Evolutionary conservation across 2,329 filamentous ascomycete species (phyloP).

Genomic region (Xylaria sp.): DNA sequence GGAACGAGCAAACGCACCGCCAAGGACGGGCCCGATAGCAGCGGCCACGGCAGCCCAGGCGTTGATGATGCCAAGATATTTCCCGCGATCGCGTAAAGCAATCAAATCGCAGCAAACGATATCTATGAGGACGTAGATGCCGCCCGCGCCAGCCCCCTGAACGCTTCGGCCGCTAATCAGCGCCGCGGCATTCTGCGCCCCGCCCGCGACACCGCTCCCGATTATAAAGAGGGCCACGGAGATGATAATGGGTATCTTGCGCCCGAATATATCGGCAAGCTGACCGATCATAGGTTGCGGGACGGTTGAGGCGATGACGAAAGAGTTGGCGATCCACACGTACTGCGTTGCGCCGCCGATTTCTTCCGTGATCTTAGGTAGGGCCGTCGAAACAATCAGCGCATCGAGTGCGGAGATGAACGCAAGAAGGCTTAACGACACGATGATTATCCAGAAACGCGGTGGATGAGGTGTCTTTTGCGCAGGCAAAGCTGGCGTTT

Average conservation of each 20-base stretch:
- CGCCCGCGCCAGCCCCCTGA: slow-evolving; percentile 47
- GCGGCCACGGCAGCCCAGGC: background rate
- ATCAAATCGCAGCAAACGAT: background rate
- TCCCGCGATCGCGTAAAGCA: background rate
- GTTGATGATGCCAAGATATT: background rate
- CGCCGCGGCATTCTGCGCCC: slow-evolving; percentile 43
- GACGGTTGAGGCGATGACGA: slow-evolving; percentile 38
- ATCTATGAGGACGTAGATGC: slow-evolving; percentile 25
- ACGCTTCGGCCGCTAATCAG: slow-evolving; percentile 48
- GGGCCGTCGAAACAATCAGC: background rate
- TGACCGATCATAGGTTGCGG: slow-evolving; percentile 53
- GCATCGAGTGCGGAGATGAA: background rate
- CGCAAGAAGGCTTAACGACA: slow-evolving; percentile 17
- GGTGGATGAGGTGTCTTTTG: no score
- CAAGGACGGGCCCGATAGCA: background rate
- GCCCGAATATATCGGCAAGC: slow-evolving; percentile 51
- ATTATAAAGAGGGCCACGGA: slow-evolving; percentile 47
- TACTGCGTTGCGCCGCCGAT: background rate
- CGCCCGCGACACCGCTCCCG: slow-evolving; percentile 51
- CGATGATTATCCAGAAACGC: no score
- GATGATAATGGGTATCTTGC: slow-evolving; percentile 43
- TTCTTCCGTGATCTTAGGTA: background rate
- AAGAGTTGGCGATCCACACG: background rate
- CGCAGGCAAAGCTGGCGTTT: no score
- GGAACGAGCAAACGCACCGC: background rate